These are phyloP conservation scores for Guillardia theta DNA, from an alignment of 78 protist species.

Conservation along the genomic window DNA sequence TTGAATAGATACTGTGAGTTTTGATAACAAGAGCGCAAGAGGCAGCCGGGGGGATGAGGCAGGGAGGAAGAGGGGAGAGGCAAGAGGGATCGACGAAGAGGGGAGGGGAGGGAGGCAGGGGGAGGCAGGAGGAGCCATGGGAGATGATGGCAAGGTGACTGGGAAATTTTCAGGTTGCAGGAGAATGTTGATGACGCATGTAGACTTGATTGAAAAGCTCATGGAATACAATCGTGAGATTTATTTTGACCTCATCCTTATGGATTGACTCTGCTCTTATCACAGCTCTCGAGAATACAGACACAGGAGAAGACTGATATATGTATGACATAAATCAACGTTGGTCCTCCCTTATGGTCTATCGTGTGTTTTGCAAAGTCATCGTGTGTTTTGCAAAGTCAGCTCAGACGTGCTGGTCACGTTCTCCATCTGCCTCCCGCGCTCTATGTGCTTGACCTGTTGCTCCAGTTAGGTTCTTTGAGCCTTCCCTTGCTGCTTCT, in stretches of 20 bases:
- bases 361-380: too few relatives aligned
- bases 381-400: too few relatives aligned
- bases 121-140: background rate
- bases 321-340: too few relatives aligned
- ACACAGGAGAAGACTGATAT: background rate
- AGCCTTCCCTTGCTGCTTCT: too few relatives aligned
- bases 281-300: background rate
- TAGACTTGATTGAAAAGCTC: slow-evolving; percentile 57
- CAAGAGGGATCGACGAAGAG: background rate
- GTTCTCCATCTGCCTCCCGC: too few relatives aligned
- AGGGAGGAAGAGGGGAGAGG: background rate
- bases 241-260: background rate
- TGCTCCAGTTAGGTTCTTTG: too few relatives aligned
- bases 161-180: slow-evolving; percentile 47
- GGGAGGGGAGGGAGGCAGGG: background rate
- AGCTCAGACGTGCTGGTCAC: too few relatives aligned
- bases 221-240: slow-evolving; percentile 30
- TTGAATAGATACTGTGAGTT: background rate
- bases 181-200: slow-evolving; percentile 56
- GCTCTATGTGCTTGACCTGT: too few relatives aligned
- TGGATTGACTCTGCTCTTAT: background rate
- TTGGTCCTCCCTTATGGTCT: too few relatives aligned
- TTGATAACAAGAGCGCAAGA: background rate
- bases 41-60: background rate
- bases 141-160: background rate